These are phyloP conservation scores for Mucor mucedo DNA, from an alignment of 371 early-diverging fungal genomes.

Conservation along the genomic window DNA sequence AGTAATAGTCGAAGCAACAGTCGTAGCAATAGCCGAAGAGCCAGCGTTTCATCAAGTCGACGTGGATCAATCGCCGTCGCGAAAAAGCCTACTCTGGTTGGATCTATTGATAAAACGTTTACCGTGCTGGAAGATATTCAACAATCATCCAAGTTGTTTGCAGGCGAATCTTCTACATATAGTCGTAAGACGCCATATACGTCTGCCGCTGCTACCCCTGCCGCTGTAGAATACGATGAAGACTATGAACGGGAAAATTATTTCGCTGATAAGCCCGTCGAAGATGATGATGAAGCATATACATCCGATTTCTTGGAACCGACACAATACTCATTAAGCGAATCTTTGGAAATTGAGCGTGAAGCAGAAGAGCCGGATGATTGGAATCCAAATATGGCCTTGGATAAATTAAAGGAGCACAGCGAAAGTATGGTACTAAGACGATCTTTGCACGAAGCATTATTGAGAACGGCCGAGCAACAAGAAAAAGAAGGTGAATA, in stretches of 20 bases:
- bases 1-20: constrained; percentile 10
- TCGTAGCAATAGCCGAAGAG: constrained; percentile 17
- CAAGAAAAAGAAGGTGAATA: constrained; percentile 13
- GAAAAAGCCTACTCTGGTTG: not conserved
- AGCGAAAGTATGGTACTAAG: constrained; percentile 30
- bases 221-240: constrained; percentile 2
- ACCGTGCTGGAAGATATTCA: not conserved
- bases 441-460: constrained; percentile 25
- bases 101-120: not conserved
- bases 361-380: not conserved
- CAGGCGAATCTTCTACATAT: constrained; percentile 1
- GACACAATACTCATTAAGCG: constrained; percentile 12
- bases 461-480: constrained; percentile 12
- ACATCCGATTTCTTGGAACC: constrained; percentile 18
- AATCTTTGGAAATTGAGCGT: constrained; percentile 3
- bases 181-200: constrained; percentile 34
- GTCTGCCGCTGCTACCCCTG: constrained; percentile 35
- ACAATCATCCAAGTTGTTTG: constrained; percentile 26
- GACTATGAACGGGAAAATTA: constrained; percentile 5
- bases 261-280: constrained; percentile 10
- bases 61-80: constrained; percentile 15
- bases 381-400: constrained; percentile 28
- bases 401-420: constrained; percentile 19
- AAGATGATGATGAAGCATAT: not conserved
- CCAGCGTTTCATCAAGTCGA: constrained; percentile 19